A percentile compares a stretch with the other conserved stretches of the same genome.
phyloP scores from a whole-genome alignment of 2,329 filamentous ascomycete species.

The Lachnellula willkommii region DNA sequence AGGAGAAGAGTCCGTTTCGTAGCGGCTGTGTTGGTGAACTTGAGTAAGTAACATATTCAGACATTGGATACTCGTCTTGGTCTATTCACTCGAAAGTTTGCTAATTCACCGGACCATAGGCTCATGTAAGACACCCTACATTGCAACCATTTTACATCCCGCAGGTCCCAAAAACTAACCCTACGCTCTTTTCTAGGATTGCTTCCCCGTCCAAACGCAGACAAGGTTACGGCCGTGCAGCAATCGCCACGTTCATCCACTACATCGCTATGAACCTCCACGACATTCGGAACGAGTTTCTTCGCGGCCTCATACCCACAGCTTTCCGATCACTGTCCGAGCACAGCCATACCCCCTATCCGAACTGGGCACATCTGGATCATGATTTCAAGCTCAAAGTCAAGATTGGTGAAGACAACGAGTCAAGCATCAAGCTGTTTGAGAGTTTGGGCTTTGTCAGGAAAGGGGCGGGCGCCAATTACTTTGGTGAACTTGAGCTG shows the following conservation, averaged over 20 bases:
- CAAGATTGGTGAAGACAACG: conserved; percentile 56
- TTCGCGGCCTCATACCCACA: background rate
- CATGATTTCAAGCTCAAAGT: conserved; percentile 45
- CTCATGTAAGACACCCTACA: too few relatives aligned
- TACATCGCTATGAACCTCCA: conserved; percentile 57
- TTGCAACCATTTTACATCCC: too few relatives aligned
- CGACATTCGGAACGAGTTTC: background rate
- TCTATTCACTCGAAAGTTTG: too few relatives aligned
- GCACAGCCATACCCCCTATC: conserved; percentile 23
- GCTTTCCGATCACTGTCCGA: background rate
- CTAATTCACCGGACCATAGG: too few relatives aligned
- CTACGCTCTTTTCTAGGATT: conserved; percentile 37
- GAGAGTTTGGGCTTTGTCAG: conserved; percentile 53
- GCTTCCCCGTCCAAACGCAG: conserved; percentile 54
- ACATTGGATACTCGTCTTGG: too few relatives aligned
- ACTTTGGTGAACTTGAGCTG: conserved; percentile 64
- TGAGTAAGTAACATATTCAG: conserved; percentile 39
- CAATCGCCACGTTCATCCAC: conserved; percentile 61
- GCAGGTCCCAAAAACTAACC: too few relatives aligned
- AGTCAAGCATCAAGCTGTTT: conserved; percentile 54
- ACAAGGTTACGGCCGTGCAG: conserved; percentile 58
- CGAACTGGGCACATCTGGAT: conserved; percentile 38
- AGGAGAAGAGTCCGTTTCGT: background rate
- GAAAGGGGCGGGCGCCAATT: conserved; percentile 45
- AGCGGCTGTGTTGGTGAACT: conserved; percentile 58